Base-by-base conservation (phyloP, 176 grass and related monocot species). In the Themeda triandra region DNA sequence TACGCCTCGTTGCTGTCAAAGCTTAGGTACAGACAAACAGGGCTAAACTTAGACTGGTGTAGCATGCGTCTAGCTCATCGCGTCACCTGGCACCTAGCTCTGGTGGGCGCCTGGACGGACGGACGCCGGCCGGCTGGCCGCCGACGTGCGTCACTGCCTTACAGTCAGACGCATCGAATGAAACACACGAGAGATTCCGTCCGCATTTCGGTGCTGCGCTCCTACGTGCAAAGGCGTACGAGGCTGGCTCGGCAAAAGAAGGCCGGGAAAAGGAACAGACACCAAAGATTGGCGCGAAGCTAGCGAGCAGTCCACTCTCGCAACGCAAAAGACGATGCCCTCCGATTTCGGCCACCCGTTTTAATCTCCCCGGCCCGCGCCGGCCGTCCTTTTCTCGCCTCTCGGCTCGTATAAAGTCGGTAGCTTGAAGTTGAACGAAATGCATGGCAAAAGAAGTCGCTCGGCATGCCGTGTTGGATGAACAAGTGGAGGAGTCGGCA, bases 121-220 rank as follows among this genome's bases (percentile, higher is more conserved):
- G 23, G 54, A 59, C 7, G 51, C 51, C 51, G 18, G 46, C 46
- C 19, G 8, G 54, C 23, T 24, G 54, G 54, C 23, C 56, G 23
- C 56, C 56, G 56, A 60, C 56, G 56, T 25, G 56, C 56, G 56
- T 60, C 21, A n/a, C 9, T 53, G 18, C 54, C 54, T 58, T n/a
- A n/a, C 15, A 49, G 37, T 41, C 45, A 18, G 3, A 25, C 10
- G 56, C 56, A 12, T 59, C 23, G 10, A 59, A 24, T 9, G 56
- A 59, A 59, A 59, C 56, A 25, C 56, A 4, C 56, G 2, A 73
- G 66, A 83, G 65, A 83, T 66, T 41, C 80, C 73, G 31, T 72
- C 63, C 80, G 69, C 80, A 24, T 24, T 25, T 62, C 54, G 54
- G 58, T 62, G 58, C 58, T 62, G n/a, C 58, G n/a, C 58, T 62